Conservation (phyloP, 306 rosid species). For the Prunus mira region DNA sequence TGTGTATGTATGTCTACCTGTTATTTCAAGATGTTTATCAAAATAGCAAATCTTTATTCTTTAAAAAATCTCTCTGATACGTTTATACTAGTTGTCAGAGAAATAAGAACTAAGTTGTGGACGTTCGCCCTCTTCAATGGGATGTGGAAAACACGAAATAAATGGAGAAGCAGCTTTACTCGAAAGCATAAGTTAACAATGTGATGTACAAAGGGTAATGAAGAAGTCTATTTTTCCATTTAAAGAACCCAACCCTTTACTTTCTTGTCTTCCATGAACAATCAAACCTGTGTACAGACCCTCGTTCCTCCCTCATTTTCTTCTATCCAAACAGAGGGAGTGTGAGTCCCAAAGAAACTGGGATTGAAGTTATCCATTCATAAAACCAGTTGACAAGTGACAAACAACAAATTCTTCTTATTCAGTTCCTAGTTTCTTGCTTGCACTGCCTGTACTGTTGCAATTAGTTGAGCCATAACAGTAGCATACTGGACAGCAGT, state of each 20-base stretch:
- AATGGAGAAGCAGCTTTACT: background rate
- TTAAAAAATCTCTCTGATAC: background rate
- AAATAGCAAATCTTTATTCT: background rate
- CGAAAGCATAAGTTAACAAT: background rate
- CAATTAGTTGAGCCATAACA: slow-evolving; percentile 71
- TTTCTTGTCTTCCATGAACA: background rate
- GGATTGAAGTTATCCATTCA: background rate
- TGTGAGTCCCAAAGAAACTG: background rate
- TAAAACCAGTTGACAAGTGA: background rate
- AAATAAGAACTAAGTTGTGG: background rate
- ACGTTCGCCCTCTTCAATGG: background rate
- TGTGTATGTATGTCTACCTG: background rate
- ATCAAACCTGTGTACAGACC: background rate
- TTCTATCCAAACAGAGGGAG: background rate
- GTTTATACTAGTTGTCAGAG: background rate
- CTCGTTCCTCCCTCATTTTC: background rate
- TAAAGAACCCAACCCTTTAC: background rate
- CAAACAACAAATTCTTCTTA: background rate
- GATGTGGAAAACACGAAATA: background rate
- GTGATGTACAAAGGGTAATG: background rate
- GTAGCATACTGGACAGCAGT: slow-evolving; percentile 86
- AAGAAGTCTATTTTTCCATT: background rate
- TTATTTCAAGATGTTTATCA: background rate
- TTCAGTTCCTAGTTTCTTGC: slow-evolving; percentile 43
- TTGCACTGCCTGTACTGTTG: slow-evolving; percentile 56